Evolutionary conservation across 1,284 basidiomycete species (phyloP).

Genomic region (Papiliotrema flavescens): DNA sequence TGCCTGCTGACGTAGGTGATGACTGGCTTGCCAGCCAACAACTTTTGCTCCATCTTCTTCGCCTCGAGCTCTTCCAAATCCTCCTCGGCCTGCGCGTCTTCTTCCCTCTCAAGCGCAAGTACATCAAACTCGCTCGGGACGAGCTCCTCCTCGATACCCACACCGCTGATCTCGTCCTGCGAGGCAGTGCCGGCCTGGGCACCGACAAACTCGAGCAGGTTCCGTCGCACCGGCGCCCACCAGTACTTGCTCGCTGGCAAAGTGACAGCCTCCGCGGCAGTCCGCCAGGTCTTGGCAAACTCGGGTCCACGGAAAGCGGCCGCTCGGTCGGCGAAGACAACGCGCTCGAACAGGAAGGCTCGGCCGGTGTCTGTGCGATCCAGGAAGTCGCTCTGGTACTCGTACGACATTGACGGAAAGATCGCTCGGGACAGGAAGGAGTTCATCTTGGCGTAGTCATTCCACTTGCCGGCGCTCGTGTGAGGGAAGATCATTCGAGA

Average conservation of each 20-base stretch:
- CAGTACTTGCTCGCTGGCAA: conserved; percentile 70
- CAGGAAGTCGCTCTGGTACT: conserved; percentile 57
- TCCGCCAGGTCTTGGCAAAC: conserved; percentile 67
- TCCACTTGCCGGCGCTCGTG: conserved; percentile 70
- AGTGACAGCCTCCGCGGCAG: conserved; percentile 66
- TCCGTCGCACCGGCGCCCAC: conserved; percentile 73
- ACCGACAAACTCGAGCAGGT: conserved; percentile 65
- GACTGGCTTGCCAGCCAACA: conserved; percentile 53
- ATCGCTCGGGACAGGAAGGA: conserved; percentile 70
- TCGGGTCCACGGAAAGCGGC: conserved; percentile 70
- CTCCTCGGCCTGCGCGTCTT: conserved; percentile 18
- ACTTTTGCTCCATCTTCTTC: conserved; percentile 14
- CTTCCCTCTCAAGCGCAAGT: conserved; percentile 29
- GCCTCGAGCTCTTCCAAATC: conserved; percentile 20
- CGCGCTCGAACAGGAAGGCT: conserved; percentile 73
- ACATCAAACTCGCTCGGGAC: conserved; percentile 19
- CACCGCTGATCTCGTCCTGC: conserved; percentile 5
- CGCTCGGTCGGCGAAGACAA: conserved; percentile 75
- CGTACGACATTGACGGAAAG: conserved; percentile 63
- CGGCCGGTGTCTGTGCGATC: conserved; percentile 63
- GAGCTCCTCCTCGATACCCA: conserved; percentile 9
- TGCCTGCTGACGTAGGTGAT: conserved; percentile 86
- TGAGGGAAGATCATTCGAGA: conserved; percentile 71
- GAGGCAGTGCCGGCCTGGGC: conserved; percentile 25
- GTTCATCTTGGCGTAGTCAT: conserved; percentile 68